Evolutionary conservation across 2,329 filamentous ascomycete genomes (phyloP).

Genomic region (Xylaria polymorpha): DNA sequence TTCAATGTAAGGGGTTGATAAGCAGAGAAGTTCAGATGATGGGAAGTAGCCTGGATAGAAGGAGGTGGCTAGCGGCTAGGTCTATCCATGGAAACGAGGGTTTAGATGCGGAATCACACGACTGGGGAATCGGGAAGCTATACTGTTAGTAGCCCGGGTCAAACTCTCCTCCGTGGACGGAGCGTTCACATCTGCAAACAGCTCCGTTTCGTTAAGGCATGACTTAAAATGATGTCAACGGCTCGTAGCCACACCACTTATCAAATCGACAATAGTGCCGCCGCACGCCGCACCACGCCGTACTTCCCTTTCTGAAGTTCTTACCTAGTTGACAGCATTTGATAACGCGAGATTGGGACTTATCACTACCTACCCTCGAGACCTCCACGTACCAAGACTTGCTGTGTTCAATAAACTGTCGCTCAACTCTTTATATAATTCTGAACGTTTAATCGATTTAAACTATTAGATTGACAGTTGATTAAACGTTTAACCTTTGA

Average conservation of each 20-base stretch:
- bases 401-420: too few species aligned
- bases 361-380: not conserved
- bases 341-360: not conserved
- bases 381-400: too few species aligned
- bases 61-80: not conserved
- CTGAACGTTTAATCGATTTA: too few species aligned
- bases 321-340: not conserved
- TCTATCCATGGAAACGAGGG: not conserved
- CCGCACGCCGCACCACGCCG: not conserved
- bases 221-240: constrained; percentile 33
- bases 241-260: not conserved
- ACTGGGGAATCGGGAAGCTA: not conserved
- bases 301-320: not conserved
- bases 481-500: too few species aligned
- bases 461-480: too few species aligned
- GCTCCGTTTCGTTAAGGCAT: constrained; percentile 7
- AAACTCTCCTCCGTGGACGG: constrained; percentile 9
- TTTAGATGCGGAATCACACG: not conserved
- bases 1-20: not conserved
- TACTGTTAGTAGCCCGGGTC: not conserved
- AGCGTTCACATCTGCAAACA: not conserved
- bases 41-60: constrained; percentile 18
- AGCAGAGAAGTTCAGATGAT: constrained; percentile 5
- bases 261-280: not conserved
- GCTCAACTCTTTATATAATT: too few species aligned